Percentiles rank a stretch among this genome's conserved stretches.
phyloP scores from a whole-genome alignment of 306 rosid genomes.

The Phaseolus lunatus region DNA sequence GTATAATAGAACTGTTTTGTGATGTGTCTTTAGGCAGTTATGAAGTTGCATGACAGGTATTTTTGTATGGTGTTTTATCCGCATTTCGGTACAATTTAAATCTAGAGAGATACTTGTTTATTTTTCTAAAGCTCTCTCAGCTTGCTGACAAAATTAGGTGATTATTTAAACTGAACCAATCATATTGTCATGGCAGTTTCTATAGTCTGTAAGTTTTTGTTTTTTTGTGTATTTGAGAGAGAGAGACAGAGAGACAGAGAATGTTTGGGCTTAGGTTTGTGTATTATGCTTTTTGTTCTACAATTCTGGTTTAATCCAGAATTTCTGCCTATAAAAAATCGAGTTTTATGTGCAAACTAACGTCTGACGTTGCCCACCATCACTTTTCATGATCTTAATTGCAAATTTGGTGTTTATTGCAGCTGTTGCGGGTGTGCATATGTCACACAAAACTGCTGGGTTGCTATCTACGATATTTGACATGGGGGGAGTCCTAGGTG shows the following conservation, averaged over 20 bases:
- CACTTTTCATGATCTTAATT: constrained; percentile 13
- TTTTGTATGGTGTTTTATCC: neutral
- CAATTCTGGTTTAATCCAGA: constrained; percentile 1
- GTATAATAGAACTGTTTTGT: neutral
- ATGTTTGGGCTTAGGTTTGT: neutral
- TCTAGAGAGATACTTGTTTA: neutral
- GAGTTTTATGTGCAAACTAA: neutral
- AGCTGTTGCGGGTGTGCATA: constrained; percentile 85
- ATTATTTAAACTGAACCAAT: neutral
- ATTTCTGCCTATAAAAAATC: neutral
- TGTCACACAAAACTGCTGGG: constrained; percentile 87
- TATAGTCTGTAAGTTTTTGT: neutral
- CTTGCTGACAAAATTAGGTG: neutral
- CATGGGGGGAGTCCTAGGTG: constrained; percentile 88
- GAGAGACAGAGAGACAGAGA: neutral
- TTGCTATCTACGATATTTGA: constrained; percentile 89
- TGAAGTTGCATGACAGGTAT: neutral
- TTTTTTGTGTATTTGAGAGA: neutral
- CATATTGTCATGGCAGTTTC: neutral
- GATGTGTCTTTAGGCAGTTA: constrained; percentile 3
- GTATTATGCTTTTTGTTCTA: neutral
- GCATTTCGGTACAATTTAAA: neutral
- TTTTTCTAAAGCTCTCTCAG: neutral
- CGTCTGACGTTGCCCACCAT: neutral
- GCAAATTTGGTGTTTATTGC: constrained; percentile 36